A percentile compares a stretch with the other conserved stretches of the same genome.
Conservation (phyloP, 768 basidiomycete species). For the Leccinum pellstonianum region DNA sequence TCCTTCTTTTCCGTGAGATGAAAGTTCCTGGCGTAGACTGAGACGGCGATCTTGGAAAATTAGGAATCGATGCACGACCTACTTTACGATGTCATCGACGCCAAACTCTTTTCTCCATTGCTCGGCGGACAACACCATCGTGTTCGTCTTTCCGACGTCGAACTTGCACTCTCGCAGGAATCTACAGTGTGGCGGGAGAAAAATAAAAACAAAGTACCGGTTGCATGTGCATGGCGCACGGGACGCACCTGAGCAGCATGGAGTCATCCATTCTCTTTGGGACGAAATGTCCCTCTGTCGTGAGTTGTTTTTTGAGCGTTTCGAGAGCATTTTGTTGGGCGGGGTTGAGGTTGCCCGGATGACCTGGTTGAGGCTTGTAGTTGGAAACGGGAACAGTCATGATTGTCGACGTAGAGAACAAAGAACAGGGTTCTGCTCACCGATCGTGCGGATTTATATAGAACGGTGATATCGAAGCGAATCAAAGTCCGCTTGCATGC, state of each 20-base stretch:
- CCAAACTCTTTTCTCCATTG: constrained; percentile 88
- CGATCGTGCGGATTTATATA: too few relatives aligned
- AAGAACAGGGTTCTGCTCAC: too few relatives aligned
- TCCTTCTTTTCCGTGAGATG: constrained; percentile 78
- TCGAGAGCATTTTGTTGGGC: constrained; percentile 64
- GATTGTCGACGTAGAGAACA: too few relatives aligned
- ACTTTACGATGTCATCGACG: constrained; percentile 73
- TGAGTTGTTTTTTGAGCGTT: constrained; percentile 62
- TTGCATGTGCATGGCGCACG: constrained; percentile 19
- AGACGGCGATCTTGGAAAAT: too few relatives aligned
- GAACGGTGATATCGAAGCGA: too few relatives aligned
- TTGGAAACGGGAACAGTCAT: constrained; percentile 29
- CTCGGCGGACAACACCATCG: constrained; percentile 80
- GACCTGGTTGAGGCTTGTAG: constrained; percentile 70
- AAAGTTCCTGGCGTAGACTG: constrained; percentile 56
- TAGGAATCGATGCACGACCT: constrained; percentile 23
- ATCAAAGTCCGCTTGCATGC: too few relatives aligned
- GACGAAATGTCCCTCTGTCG: constrained; percentile 58
- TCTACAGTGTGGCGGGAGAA: constrained; percentile 36
- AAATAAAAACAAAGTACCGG: not conserved
- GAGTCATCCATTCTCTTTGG: constrained; percentile 70
- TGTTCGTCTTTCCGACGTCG: constrained; percentile 76
- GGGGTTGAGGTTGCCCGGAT: constrained; percentile 70
- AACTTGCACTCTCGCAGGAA: constrained; percentile 95
- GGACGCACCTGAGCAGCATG: constrained; percentile 51